Evolutionary conservation across 176 grass and related monocot species (phyloP), one percentile per base, ranked within the genome.

Genomic region (Zea mays): DNA sequence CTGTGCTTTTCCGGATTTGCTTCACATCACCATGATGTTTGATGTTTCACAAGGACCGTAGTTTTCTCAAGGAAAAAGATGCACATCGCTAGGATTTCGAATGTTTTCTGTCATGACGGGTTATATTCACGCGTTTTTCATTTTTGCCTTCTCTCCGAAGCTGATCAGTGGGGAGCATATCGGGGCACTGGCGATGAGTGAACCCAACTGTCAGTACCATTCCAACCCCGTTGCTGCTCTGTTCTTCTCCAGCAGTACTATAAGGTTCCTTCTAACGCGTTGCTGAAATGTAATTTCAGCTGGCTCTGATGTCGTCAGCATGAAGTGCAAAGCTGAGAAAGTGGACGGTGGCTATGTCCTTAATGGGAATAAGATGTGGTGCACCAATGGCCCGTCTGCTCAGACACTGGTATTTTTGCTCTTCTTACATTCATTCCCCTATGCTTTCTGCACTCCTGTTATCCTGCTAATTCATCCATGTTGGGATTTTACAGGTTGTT

Each of bases 291-390:
- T 7, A 5, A 46, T 76, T 86, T 67, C 89, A 98, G 95, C 95
- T 85, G 95, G 95, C 77, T 98, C 95, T 43, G 95, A 98, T 83
- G 95, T 98, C 13, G 91, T 98, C 77, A 98, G 95, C 78, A 98
- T 98, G 95, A 98, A 92, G 65, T 94, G 91, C 87, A 94, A 90
- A 86, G 91, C 89, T 78, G 91, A 98, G 71, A 93, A 88, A 73
- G 89, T 94, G 38, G 89, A 98, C 77, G 91, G 91, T 33, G 95
- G 95, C 21, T 98, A 94, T 44, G 76, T 98, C 62, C 82, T 98
- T 43, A 92, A 94, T 1, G 91, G 91, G 67, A 98, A 94, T 48
- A 98, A 98, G 87, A 98, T 98, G 95, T 98, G 95, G 95, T 98
- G 95, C 78, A 98, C 95, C 16, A 98, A 98, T 80, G 95, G 95